Percentiles rank a stretch among this genome's conserved stretches.
These are phyloP conservation scores for Pleoardoris graminearum DNA, from an alignment of 2,329 filamentous ascomycete genomes.

Conservation along the genomic window DNA sequence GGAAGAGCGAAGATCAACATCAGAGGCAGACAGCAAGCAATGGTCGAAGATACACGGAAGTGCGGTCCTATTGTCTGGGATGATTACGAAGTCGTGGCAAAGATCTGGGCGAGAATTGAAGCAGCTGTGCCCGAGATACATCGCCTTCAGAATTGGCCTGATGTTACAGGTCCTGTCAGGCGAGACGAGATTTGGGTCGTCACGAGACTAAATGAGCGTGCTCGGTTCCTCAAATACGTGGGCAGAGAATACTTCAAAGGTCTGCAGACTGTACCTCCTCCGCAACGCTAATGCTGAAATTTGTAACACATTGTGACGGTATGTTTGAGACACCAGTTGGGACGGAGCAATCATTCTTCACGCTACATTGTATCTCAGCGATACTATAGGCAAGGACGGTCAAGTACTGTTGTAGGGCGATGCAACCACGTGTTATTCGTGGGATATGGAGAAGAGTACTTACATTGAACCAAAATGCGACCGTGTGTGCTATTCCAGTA, in stretches of 20 bases:
- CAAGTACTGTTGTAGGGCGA: constrained; percentile 51
- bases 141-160: constrained; percentile 41
- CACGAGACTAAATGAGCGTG: constrained; percentile 67
- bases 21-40: constrained; percentile 63
- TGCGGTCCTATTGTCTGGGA: constrained; percentile 81
- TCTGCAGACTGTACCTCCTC: constrained; percentile 7
- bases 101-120: constrained; percentile 63
- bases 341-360: constrained; percentile 56
- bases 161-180: constrained; percentile 52
- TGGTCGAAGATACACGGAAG: constrained; percentile 63
- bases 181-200: constrained; percentile 50
- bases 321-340: constrained; percentile 62
- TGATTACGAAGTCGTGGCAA: constrained; percentile 61
- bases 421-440: constrained; percentile 57
- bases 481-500: constrained; percentile 60
- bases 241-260: constrained; percentile 72
- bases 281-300: constrained; percentile 15
- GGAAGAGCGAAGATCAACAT: constrained; percentile 69
- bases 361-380: constrained; percentile 61
- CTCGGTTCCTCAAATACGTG: constrained; percentile 75
- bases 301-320: constrained; percentile 67
- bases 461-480: constrained; percentile 57
- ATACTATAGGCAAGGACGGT: constrained; percentile 35
- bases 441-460: constrained; percentile 36
- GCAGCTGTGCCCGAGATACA: constrained; percentile 54